Conservation (phyloP, 164 flowering plant species). For the Nelumbo lutea region DNA sequence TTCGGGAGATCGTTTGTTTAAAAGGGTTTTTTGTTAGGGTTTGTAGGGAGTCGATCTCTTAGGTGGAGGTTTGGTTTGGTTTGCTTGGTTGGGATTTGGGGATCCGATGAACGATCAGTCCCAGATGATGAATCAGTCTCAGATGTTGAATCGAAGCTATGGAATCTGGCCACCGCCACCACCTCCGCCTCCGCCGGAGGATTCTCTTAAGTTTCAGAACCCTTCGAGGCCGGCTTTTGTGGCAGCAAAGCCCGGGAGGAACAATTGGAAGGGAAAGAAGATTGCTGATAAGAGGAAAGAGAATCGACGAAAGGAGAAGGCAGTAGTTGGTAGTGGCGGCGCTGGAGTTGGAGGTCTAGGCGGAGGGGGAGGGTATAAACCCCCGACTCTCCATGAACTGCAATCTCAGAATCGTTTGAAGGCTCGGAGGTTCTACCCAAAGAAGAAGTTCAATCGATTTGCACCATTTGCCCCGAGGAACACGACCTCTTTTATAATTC, state of each 20-base stretch:
- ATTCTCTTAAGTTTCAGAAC: conserved; percentile 17
- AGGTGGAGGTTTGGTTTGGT: not conserved
- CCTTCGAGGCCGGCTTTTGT: conserved; percentile 20
- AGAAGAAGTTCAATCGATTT: conserved; percentile 59
- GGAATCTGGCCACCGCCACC: conserved; percentile 31
- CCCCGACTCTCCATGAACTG: conserved; percentile 62
- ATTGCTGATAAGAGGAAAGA: conserved; percentile 27
- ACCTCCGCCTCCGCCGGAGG: conserved; percentile 11
- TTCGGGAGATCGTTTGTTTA: no score
- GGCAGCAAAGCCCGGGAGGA: conserved; percentile 14
- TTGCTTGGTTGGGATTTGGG: not conserved
- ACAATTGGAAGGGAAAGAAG: conserved; percentile 79
- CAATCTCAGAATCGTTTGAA: conserved; percentile 70
- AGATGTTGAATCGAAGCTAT: conserved; percentile 23
- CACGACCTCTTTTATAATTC: conserved; percentile 66
- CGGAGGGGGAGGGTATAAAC: conserved; percentile 49
- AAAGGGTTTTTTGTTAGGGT: no score
- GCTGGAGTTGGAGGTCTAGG: conserved; percentile 12
- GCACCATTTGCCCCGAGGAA: conserved; percentile 88
- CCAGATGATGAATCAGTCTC: conserved; percentile 22
- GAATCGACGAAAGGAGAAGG: conserved; percentile 22
- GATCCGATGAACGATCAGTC: conserved; percentile 18
- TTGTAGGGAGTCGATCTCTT: no score
- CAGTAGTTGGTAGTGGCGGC: conserved; percentile 10
- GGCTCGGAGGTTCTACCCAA: conserved; percentile 61